These are phyloP conservation scores for Wickerhamiella alocasiicola DNA, from an alignment of 805 yeast genomes.

Conservation along the genomic window DNA sequence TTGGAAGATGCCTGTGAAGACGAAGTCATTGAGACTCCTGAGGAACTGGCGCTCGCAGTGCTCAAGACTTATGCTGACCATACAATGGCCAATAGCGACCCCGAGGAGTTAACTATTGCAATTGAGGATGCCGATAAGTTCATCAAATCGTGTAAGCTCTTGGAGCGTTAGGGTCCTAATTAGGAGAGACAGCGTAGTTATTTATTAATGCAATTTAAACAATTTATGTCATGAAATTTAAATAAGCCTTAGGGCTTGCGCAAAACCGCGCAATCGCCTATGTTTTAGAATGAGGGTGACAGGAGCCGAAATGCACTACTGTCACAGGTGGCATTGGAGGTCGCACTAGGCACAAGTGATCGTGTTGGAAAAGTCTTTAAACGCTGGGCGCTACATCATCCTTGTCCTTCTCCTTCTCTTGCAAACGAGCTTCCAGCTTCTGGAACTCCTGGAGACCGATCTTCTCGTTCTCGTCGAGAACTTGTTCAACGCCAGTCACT, in stretches of 20 bases:
- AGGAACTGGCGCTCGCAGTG: constrained; percentile 6
- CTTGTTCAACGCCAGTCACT: constrained; percentile 76
- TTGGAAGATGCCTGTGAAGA: constrained; percentile 11
- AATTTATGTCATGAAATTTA: constrained; percentile 2
- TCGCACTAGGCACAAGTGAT: no score
- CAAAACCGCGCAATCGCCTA: no score
- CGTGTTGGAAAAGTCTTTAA: no score
- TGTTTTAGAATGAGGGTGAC: no score
- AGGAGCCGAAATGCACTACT: no score
- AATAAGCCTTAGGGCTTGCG: no score
- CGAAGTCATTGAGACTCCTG: constrained; percentile 11
- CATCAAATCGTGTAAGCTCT: background rate
- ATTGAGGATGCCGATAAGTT: constrained; percentile 2
- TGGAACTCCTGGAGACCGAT: constrained; percentile 75
- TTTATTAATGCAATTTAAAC: background rate
- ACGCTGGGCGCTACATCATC: constrained; percentile 21
- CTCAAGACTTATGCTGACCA: constrained; percentile 7
- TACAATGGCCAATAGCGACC: constrained; percentile 7
- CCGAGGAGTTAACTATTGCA: background rate
- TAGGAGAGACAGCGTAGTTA: no score
- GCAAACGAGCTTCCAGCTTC: constrained; percentile 55
- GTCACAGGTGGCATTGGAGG: no score
- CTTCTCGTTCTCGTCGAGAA: constrained; percentile 65
- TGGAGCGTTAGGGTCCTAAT: no score
- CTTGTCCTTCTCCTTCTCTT: constrained; percentile 24